These are phyloP conservation scores for Trebouxia sp. DNA, from an alignment of 139 green algal species.

Conservation along the genomic window DNA sequence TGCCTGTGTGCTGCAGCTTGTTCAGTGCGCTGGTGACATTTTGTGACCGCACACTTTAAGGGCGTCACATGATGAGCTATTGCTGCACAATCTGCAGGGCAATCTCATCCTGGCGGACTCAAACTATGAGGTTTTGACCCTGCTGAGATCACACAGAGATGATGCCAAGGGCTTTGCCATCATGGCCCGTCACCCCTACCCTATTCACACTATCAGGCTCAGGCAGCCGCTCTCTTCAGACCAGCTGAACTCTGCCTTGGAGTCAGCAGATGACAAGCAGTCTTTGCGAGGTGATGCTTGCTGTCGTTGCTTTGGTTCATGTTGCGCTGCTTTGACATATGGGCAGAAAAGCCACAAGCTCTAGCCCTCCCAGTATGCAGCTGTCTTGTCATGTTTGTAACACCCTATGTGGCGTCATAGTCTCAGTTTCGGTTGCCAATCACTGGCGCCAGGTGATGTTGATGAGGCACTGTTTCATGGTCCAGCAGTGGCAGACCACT, in stretches of 20 bases:
- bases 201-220: slow-evolving; percentile 62
- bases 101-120: slow-evolving; percentile 94
- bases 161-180: slow-evolving; percentile 84
- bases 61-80: no score
- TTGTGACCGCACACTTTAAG: no score
- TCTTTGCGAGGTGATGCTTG: slow-evolving; percentile 28
- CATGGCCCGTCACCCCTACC: slow-evolving; percentile 75
- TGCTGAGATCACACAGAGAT: slow-evolving; percentile 92
- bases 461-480: background rate
- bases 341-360: no score
- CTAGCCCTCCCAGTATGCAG: no score
- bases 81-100: slow-evolving; percentile 56
- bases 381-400: no score
- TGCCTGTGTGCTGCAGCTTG: background rate
- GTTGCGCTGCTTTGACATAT: no score
- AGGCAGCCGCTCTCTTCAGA: slow-evolving; percentile 27
- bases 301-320: no score
- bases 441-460: background rate
- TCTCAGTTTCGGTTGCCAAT: no score
- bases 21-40: background rate
- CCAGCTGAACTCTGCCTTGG: slow-evolving; percentile 36
- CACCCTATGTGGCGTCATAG: no score
- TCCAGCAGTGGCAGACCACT: background rate
- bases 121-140: slow-evolving; percentile 88
- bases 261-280: slow-evolving; percentile 17